Evolutionary conservation across 495 filamentous ascomycete species (phyloP), one percentile per base, ranked within the genome.

Genomic region (Friedmanniomyces endolithicus): DNA sequence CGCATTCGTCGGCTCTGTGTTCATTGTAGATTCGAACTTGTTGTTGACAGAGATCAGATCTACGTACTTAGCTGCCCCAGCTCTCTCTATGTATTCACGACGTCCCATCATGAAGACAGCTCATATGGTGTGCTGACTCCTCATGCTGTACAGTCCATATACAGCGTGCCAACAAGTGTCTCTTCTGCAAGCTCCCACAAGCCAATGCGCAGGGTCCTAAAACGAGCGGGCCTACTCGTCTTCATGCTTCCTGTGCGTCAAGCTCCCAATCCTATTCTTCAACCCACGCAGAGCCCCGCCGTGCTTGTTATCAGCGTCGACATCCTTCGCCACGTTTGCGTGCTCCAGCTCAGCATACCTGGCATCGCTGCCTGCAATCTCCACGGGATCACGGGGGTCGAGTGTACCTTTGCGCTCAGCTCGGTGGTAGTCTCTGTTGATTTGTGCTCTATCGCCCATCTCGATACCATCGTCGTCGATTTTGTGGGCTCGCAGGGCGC

Each of bases 401-500:
- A 58, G 50, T 6, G 33, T 60, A 22, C 55, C 56, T 0, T 41
- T 59, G 19, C 51, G 41, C 49, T 63, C 48, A 8, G 50, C 48
- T 11, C 48, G 52, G 52, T 62, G 53, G 35, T 61, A 55, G 37
- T 52, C 56, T 40, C 63, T 55, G 50, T 62, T 64, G 50, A 59
- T 48, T n/a, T 48, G 37, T 20, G 63, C 54, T 35, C 65, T 65
- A 7, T 67, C 54, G 16, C 46, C 50, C 59, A 71, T 50, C 59
- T 70, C 67, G 31, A 66, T 68, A 27, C 64, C 66, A 9, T 54
- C 43, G 48, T 64, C 62, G 44, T 57, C 50, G 29, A 57, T 55
- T 40, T 71, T 72, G 61, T 75, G 72, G 14, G 77, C 71, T 64
- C 83, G 84, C 34, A 80, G 71, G 2, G 77, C 72, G 52, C 79